phyloP scores from a whole-genome alignment of 192 early-diverging fungal species.

The Entomortierella lignicola region DNA sequence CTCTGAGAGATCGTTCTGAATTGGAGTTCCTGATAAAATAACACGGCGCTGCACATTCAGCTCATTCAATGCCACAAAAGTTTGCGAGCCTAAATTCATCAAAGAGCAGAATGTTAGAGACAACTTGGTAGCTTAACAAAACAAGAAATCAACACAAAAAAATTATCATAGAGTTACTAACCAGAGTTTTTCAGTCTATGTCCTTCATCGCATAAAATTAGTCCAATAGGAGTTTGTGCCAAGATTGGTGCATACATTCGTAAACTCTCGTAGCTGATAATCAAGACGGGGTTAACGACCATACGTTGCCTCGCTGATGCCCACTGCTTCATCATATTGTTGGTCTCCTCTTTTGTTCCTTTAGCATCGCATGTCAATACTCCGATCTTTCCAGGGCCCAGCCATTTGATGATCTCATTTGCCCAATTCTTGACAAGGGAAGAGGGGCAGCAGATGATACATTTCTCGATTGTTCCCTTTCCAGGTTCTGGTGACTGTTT shows the following conservation, averaged over 20 bases:
- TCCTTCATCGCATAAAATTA: slow-evolving; percentile 97
- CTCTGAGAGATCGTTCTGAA: slow-evolving; percentile 85
- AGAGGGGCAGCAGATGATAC: slow-evolving; percentile 96
- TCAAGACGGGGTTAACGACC: slow-evolving; percentile 91
- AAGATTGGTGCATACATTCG: slow-evolving; percentile 85
- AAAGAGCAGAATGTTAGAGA: not conserved
- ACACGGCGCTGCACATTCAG: slow-evolving; percentile 92
- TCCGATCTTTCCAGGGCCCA: slow-evolving; percentile 84
- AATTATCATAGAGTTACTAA: too few relatives aligned
- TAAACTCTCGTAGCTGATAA: slow-evolving; percentile 98
- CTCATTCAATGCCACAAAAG: slow-evolving; percentile 83
- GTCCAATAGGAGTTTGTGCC: slow-evolving; percentile 83
- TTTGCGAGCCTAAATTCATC: slow-evolving; percentile 68
- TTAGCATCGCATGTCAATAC: slow-evolving; percentile 92
- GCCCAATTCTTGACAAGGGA: slow-evolving; percentile 98
- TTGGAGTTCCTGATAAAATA: slow-evolving; percentile 97
- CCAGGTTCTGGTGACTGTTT: slow-evolving; percentile 88
- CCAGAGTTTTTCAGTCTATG: slow-evolving; percentile 94
- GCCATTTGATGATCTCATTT: slow-evolving; percentile 96
- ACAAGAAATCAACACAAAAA: too few relatives aligned
- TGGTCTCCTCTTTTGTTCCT: slow-evolving; percentile 87
- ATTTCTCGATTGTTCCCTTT: slow-evolving; percentile 96
- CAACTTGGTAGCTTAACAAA: too few relatives aligned
- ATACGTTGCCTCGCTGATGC: slow-evolving; percentile 85
- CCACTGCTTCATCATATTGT: slow-evolving; percentile 82